Base-by-base conservation (phyloP, 2,329 filamentous ascomycete species). In the Blastomyces silverae region DNA sequence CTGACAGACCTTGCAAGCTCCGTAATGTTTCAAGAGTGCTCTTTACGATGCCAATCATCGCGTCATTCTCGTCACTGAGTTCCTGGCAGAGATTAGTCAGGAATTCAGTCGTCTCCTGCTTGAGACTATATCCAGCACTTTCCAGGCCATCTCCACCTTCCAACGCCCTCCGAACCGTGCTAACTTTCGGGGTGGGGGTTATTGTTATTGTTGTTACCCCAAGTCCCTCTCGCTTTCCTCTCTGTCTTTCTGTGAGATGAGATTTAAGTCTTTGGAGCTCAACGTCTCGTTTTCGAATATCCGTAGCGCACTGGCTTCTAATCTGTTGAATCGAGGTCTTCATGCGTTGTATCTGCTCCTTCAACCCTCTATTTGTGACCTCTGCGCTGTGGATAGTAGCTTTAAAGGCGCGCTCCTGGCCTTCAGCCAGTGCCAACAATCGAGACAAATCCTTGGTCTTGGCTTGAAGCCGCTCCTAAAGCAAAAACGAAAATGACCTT, bases 61-160 rank as follows among this genome's bases (percentile, higher is more conserved):
- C 84, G 73, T 97, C 92, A 71, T 99, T 99, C 76, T 99, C 94
- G 69, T 96, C 91, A 72, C 91, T 94, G 65, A 97, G 79, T 50
- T 86, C 87, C 73, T 90, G 89, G 39, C 91, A 92, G 65, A 96
- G 79, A 72, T 90, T 87, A 0, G 92, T 94, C 65, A 99, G 80
- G 73, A 97, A 97, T 61, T 92, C 88, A 59, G 93, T 96, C 5
- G 93, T 96, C 78, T 97, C 94, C 74, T 88, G 86, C 71, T 88
- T 87, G 66, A 97, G 79, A 70, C 86, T 89, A 76, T 93, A 87
- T 63, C 77, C 83, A 66, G 77, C 85, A 74, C 79, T 85, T 73
- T 77, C 83, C 13, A 85, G 69, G 56, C 81, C 79, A 10, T 77
- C 75, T 8, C 74, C 76, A 10, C 73, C 75, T 31, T 71, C 73